Conservation (phyloP, 1,284 basidiomycete species). For the Exobasidium cylindrosporum region DNA sequence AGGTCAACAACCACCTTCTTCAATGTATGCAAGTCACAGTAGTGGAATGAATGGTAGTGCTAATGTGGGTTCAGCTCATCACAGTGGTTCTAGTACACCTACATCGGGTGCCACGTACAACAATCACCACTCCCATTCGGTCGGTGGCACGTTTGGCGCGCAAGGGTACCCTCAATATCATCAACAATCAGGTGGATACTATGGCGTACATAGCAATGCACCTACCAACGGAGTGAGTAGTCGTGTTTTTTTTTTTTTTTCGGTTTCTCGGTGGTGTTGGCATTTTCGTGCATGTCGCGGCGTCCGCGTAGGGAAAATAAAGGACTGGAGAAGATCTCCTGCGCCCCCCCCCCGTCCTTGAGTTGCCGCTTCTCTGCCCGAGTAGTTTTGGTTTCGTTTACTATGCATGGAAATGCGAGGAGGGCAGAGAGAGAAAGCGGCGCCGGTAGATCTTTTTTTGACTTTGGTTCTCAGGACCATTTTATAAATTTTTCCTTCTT, state of each 20-base stretch:
- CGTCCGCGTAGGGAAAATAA: too few species aligned
- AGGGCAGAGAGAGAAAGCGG: too few species aligned
- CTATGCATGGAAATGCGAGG: too few species aligned
- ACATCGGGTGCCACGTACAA: constrained; percentile 3
- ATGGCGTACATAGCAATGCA: constrained; percentile 1
- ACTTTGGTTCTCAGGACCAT: too few species aligned
- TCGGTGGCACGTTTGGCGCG: neutral
- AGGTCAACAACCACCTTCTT: constrained; percentile 1
- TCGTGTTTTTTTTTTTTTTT: constrained; percentile 5
- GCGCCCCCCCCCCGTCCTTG: too few species aligned
- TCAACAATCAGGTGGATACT: constrained; percentile 3
- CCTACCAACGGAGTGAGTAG: constrained; percentile 1
- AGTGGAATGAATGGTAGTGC: constrained; percentile 3
- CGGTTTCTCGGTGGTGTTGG: constrained; percentile 1
- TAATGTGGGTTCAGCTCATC: constrained; percentile 12
- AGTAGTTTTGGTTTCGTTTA: too few species aligned
- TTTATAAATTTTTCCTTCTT: too few species aligned
- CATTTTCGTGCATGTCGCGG: too few species aligned
- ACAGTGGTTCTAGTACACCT: constrained; percentile 15
- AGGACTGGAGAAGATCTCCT: too few species aligned
- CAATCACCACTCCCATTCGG: constrained; percentile 5
- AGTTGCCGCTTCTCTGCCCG: too few species aligned
- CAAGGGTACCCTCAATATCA: constrained; percentile 11
- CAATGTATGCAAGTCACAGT: neutral
- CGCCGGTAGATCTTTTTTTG: too few species aligned